Percentiles rank a stretch among this genome's conserved stretches.
phyloP scores from a whole-genome alignment of 2,329 filamentous ascomycete species.

The Xylaria digitata region DNA sequence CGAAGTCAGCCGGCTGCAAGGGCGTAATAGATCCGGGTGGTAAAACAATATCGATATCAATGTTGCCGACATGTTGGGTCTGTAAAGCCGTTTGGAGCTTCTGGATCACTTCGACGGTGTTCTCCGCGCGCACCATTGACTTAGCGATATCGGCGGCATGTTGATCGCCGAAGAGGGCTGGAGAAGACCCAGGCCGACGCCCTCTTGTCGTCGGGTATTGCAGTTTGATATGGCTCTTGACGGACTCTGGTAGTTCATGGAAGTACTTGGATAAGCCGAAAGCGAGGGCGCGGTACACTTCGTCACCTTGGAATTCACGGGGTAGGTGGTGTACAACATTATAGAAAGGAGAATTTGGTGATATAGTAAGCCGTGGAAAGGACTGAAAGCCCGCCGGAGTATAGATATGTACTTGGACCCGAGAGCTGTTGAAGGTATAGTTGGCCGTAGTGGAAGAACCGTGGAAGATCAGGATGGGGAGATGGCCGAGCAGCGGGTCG shows the following conservation, averaged over 20 bases:
- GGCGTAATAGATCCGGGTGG: constrained; percentile 81
- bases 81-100: constrained; percentile 81
- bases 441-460: constrained; percentile 91
- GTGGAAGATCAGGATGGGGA: constrained; percentile 90
- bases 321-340: constrained; percentile 89
- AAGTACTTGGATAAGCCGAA: constrained; percentile 97
- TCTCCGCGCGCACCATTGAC: constrained; percentile 84
- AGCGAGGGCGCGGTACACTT: constrained; percentile 88
- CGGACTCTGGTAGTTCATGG: constrained; percentile 80
- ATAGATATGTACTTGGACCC: constrained; percentile 94
- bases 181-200: constrained; percentile 71
- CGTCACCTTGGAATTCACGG: constrained; percentile 94
- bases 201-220: constrained; percentile 65
- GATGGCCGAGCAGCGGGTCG: constrained; percentile 83
- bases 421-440: constrained; percentile 86
- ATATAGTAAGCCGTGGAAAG: constrained; percentile 91
- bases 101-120: constrained; percentile 76
- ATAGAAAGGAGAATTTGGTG: constrained; percentile 91
- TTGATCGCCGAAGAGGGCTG: constrained; percentile 84
- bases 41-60: constrained; percentile 88
- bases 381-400: constrained; percentile 88
- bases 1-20: constrained; percentile 67
- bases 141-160: constrained; percentile 92
- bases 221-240: constrained; percentile 77
- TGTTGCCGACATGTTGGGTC: constrained; percentile 83